Base-by-base conservation (phyloP, 2,329 filamentous ascomycete genomes). In the Rugonectria rugulosa region DNA sequence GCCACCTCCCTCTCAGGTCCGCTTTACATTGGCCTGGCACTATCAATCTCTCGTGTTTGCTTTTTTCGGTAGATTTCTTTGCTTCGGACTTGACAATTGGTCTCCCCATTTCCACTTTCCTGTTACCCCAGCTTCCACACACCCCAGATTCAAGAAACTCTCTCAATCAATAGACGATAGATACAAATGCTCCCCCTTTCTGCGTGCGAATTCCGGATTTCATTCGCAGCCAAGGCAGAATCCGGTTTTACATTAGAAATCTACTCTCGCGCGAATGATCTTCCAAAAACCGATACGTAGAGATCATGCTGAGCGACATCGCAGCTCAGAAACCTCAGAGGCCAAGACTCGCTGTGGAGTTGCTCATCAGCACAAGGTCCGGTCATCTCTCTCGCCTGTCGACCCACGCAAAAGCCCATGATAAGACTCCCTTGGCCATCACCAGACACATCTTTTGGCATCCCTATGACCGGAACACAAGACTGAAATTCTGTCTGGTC, bases 81-180 rank as follows among this genome's bases (percentile, higher is more conserved):
- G 54, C 45, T 32, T 29, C 26, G 37, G n/a, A 44, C 27, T 47
- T 53, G 50, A 29, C 41, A 29, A 50, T 49, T 53, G 55, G 52
- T 46, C 48, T 65, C 49, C 56, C 57, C 53, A 32, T 24, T 36
- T 29, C 32, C 37, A 26, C 52, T 17, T 31, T 37, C 41, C 41
- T 31, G 29, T 60, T 67, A 67, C 62, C 64, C 64, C 64, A 57
- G 57, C 53, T 60, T 58, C 64, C 64, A 67, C 64, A 61, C 64
- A 59, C 64, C 63, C 62, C 53, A 37, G 32, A 34, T 46, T 56
- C 32, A 23, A 56, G 32, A 42, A 56, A 45, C 46, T 50, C 21
- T 43, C 26, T 42, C 45, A 31, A 17, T 29, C 32, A 45, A 45
- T 32, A 19, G 12, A 24, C 27, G 5, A 26, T 50, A 21, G 5